Evolutionary conservation across 441 rosid genomes (phyloP).

Genomic region (Pelargonium fulgidum): DNA sequence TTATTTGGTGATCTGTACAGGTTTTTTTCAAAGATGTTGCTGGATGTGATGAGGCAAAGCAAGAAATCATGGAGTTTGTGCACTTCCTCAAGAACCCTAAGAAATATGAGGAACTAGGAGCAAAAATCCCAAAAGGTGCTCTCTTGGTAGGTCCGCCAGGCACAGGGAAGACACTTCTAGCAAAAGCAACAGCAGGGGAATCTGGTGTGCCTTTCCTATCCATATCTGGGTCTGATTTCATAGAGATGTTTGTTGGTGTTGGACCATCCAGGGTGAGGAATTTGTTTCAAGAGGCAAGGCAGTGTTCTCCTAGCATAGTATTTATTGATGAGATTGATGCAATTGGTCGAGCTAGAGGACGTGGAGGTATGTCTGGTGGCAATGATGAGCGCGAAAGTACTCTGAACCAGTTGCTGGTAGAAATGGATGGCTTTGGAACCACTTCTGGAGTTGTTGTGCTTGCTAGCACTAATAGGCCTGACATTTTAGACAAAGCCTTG

Average conservation of each 20-base stretch:
- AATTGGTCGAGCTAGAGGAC: slow-evolving; percentile 76
- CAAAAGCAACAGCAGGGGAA: slow-evolving; percentile 79
- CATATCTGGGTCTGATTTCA: slow-evolving; percentile 70
- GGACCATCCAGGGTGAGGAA: slow-evolving; percentile 75
- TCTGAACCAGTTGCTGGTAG: slow-evolving; percentile 57
- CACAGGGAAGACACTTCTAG: slow-evolving; percentile 71
- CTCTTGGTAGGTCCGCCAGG: slow-evolving; percentile 76
- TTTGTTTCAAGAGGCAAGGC: slow-evolving; percentile 73
- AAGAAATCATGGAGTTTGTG: slow-evolving; percentile 75
- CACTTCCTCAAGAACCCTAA: slow-evolving; percentile 69
- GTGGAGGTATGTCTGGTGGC: slow-evolving; percentile 56
- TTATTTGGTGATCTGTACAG: slow-evolving; percentile 24
- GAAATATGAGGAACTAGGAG: slow-evolving; percentile 68
- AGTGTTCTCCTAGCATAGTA: slow-evolving; percentile 58
- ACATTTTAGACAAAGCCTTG: slow-evolving; percentile 67
- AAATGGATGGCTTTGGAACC: slow-evolving; percentile 78
- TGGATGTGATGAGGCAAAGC: slow-evolving; percentile 77
- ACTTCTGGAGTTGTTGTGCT: slow-evolving; percentile 69
- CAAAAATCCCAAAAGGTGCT: slow-evolving; percentile 68
- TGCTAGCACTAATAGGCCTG: slow-evolving; percentile 78
- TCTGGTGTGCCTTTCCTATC: slow-evolving; percentile 70
- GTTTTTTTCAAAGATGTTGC: slow-evolving; percentile 66
- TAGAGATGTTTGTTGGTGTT: slow-evolving; percentile 87
- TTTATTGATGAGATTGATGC: slow-evolving; percentile 78
- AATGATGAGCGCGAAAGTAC: slow-evolving; percentile 79